A percentile compares a stretch with the other conserved stretches of the same genome.
Conservation (phyloP, 2,329 filamentous ascomycete genomes). For the Cladosporium austrohemisphaericum region DNA sequence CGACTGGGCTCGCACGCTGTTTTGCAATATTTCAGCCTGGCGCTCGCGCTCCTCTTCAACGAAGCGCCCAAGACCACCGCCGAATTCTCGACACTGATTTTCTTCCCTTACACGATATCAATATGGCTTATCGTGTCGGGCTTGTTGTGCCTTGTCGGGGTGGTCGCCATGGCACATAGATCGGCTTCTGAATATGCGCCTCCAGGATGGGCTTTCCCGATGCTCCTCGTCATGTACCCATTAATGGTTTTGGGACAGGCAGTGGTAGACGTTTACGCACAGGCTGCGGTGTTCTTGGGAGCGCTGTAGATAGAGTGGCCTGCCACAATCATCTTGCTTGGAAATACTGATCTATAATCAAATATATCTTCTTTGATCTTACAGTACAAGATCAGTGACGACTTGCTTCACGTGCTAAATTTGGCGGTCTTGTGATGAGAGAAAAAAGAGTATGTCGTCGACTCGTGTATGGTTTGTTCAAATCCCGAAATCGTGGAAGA, state of each 20-base stretch:
- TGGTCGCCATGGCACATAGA: conserved; percentile 18
- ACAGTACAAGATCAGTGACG: too few relatives aligned
- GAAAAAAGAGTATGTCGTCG: background rate
- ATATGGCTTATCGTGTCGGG: conserved; percentile 20
- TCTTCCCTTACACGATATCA: conserved; percentile 20
- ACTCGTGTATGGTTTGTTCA: too few relatives aligned
- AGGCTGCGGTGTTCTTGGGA: conserved; percentile 15
- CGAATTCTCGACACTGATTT: conserved; percentile 19
- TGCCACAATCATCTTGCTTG: too few relatives aligned
- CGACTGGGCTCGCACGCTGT: conserved; percentile 19
- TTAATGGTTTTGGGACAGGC: conserved; percentile 17
- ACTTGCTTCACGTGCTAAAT: too few relatives aligned
- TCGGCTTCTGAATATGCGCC: conserved; percentile 22
- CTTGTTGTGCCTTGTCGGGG: conserved; percentile 18
- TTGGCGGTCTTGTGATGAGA: background rate
- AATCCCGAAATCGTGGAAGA: too few relatives aligned
- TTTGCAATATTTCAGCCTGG: conserved; percentile 21
- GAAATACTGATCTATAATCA: too few relatives aligned
- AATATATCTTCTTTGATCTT: too few relatives aligned
- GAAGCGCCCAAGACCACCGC: conserved; percentile 18
- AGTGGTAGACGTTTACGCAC: conserved; percentile 19
- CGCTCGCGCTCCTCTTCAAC: conserved; percentile 19
- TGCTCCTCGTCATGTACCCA: conserved; percentile 18
- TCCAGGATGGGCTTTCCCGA: conserved; percentile 16
- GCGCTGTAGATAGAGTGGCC: background rate